Conservation (phyloP, 805 yeast species). For the Wickerhamiella domercqiae region DNA sequence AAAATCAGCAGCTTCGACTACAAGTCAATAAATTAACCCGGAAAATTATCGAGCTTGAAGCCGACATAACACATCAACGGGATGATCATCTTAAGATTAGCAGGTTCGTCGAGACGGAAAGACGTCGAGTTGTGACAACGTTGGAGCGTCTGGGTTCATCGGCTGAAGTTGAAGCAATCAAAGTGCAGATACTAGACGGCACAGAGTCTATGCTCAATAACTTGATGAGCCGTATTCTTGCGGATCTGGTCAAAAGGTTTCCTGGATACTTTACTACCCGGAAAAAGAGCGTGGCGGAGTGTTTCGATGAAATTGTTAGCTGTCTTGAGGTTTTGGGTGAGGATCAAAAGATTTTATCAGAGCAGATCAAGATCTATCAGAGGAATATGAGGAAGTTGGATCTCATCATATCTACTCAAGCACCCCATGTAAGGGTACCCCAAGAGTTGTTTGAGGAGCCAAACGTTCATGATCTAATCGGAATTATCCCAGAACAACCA, state of each 20-base stretch:
- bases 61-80: neutral
- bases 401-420: too few relatives aligned
- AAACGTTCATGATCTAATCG: too few relatives aligned
- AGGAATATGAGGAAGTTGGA: too few relatives aligned
- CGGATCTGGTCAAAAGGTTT: neutral
- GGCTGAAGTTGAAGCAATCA: neutral
- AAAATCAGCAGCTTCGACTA: neutral
- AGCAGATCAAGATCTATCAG: too few relatives aligned
- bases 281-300: neutral
- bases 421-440: too few relatives aligned
- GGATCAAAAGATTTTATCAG: neutral
- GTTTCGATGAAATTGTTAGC: neutral
- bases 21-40: neutral
- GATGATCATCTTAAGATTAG: neutral
- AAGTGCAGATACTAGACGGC: neutral
- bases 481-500: too few relatives aligned
- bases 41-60: neutral
- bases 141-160: neutral
- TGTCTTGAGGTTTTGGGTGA: neutral
- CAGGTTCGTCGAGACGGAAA: neutral
- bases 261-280: constrained; percentile 1
- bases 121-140: neutral
- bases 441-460: too few relatives aligned
- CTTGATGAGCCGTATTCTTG: neutral
- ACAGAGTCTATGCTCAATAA: neutral